Percentiles rank a stretch among this genome's conserved stretches.
Evolutionary conservation across 495 filamentous ascomycete species (phyloP).

Genomic region (Penicillium herquei): DNA sequence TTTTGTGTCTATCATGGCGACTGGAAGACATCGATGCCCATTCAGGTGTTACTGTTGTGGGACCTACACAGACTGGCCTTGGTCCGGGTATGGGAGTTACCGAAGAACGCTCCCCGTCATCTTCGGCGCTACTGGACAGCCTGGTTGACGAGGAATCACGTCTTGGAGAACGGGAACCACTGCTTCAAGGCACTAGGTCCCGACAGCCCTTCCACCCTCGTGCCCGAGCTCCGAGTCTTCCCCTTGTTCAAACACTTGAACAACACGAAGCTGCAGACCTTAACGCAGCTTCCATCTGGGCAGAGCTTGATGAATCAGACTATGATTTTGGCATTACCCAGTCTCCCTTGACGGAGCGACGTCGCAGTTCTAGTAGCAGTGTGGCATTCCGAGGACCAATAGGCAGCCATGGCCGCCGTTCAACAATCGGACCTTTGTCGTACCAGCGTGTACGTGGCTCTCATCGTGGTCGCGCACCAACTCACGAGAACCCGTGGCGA

Average conservation of each 20-base stretch:
- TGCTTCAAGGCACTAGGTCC: constrained; percentile 24
- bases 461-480: constrained; percentile 17
- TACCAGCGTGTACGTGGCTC: constrained; percentile 23
- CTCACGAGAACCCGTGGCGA: constrained; percentile 16
- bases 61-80: constrained; percentile 39
- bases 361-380: constrained; percentile 29
- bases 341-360: constrained; percentile 20
- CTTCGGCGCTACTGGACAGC: constrained; percentile 23
- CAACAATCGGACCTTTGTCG: constrained; percentile 25
- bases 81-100: constrained; percentile 45
- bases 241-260: constrained; percentile 26
- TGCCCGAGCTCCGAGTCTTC: constrained; percentile 37
- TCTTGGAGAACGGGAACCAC: constrained; percentile 40
- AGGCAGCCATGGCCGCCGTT: constrained; percentile 25
- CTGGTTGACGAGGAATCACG: constrained; percentile 34
- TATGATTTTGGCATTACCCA: constrained; percentile 21
- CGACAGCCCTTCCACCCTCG: constrained; percentile 28
- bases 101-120: constrained; percentile 33
- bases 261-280: constrained; percentile 32
- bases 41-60: constrained; percentile 42
- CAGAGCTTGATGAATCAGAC: constrained; percentile 50
- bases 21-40: constrained; percentile 69
- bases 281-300: constrained; percentile 50
- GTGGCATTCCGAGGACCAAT: constrained; percentile 16
- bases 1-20: constrained; percentile 91